Evolutionary conservation across 1,284 basidiomycete genomes (phyloP), one percentile per base, ranked within the genome.

Genomic region (Irpex lacteus): DNA sequence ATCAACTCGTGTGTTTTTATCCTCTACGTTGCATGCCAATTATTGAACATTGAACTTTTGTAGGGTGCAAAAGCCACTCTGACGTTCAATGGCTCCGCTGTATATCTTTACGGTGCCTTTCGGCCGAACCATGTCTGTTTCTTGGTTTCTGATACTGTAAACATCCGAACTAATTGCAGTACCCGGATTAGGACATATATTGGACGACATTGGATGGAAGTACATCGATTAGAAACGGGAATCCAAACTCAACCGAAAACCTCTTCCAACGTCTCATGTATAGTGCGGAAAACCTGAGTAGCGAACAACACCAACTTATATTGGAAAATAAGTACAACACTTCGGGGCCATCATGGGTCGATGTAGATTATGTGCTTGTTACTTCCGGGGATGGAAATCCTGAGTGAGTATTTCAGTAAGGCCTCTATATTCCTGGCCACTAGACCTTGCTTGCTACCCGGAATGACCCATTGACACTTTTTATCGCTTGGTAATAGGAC

Each of bases 21-120:
- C n/a, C 60, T 53, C 59, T 47, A 26, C 26, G 26, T 26, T 26
- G 26, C 26, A 26, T 26, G 26, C 26, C 26, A 26, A 26, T 26
- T 26, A 26, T 26, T 26, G 26, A 26, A 26, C 26, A 11, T 9
- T 49, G 32, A 4, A 26, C 18, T 32, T 13, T 54, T 60, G 7
- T 36, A 60, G 62, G 62, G 62, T 15, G 62, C 65, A 8, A 56
- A 59, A 8, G 62, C 60, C 1, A 52, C 54, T 6, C 26, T 66
- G 44, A 62, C 57, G 7, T 66, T 66, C 52, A 66, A 63, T 32
- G 65, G 62, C 3, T 66, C 65, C 9, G 65, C 62, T n/a, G 40
- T 66, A 7, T 66, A 66, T 36, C 19, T 62, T 26, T 57, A 44
- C 15, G 65, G 65, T 3, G 62, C 65, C 2, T 58, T 59, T n/a